These are phyloP conservation scores for Lactarius vividus DNA, from an alignment of 768 basidiomycete species.

Conservation along the genomic window DNA sequence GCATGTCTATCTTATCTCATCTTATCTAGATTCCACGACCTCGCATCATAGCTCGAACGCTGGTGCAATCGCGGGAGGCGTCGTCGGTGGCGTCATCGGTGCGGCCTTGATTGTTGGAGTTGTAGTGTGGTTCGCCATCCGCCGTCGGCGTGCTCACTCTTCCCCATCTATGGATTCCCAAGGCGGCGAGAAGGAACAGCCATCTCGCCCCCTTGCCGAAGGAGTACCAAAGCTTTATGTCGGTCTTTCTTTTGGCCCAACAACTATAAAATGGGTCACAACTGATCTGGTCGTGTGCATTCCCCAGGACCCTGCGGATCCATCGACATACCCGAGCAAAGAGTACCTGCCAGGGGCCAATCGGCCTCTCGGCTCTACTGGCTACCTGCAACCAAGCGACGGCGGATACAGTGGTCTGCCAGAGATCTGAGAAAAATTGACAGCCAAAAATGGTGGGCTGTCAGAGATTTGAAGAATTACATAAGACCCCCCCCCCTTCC, in stretches of 20 bases:
- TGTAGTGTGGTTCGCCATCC: slow-evolving; percentile 41
- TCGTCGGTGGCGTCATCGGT: slow-evolving; percentile 51
- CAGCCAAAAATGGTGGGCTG: slow-evolving; percentile 5
- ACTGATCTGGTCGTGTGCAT: neutral
- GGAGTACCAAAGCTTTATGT: slow-evolving; percentile 25
- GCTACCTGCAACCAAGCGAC: slow-evolving; percentile 2
- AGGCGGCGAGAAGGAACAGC: neutral
- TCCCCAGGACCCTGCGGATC: slow-evolving; percentile 28
- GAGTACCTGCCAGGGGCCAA: neutral
- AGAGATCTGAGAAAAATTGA: slow-evolving; percentile 15
- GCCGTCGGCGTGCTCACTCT: slow-evolving; percentile 32
- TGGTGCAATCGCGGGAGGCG: slow-evolving; percentile 63
- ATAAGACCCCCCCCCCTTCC: neutral
- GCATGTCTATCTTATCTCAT: neutral
- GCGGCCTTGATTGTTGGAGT: slow-evolving; percentile 43
- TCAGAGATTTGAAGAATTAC: slow-evolving; percentile 20
- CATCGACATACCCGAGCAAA: slow-evolving; percentile 21
- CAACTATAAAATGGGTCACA: neutral
- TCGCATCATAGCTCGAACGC: slow-evolving; percentile 33
- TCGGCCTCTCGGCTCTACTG: neutral
- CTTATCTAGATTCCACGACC: neutral
- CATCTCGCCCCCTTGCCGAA: no score
- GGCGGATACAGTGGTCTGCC: slow-evolving; percentile 21
- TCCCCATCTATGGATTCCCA: slow-evolving; percentile 16
- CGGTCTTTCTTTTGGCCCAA: neutral